These are phyloP conservation scores for Nemania diffusa DNA, from an alignment of 2,329 filamentous ascomycete species.

Conservation along the genomic window DNA sequence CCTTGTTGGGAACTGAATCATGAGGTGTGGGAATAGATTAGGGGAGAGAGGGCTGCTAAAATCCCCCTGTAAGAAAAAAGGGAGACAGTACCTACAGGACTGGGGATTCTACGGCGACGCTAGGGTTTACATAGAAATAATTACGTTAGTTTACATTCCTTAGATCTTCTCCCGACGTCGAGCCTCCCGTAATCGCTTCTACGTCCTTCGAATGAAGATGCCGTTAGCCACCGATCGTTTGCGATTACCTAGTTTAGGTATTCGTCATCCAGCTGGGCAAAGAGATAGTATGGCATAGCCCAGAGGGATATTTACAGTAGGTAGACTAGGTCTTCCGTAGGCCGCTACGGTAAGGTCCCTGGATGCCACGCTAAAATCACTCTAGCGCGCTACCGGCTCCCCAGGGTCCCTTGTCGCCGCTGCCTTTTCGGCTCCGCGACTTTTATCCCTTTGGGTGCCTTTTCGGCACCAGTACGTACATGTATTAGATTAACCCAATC, in stretches of 20 bases:
- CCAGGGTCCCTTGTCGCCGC: neutral
- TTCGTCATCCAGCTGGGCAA: neutral
- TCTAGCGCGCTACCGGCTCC: neutral
- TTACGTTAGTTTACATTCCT: neutral
- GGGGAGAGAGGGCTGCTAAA: too few relatives aligned
- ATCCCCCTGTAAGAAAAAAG: too few relatives aligned
- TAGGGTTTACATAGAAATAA: neutral
- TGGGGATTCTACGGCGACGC: too few relatives aligned
- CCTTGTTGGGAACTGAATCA: too few relatives aligned
- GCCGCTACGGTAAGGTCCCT: neutral
- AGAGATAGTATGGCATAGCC: neutral
- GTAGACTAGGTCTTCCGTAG: slow-evolving; percentile 1
- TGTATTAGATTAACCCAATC: too few relatives aligned
- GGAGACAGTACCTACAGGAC: too few relatives aligned
- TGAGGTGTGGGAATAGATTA: too few relatives aligned
- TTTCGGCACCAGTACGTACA: too few relatives aligned
- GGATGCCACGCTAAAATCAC: neutral
- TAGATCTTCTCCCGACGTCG: neutral
- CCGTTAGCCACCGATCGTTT: neutral
- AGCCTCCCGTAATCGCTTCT: neutral
- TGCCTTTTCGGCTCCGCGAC: too few relatives aligned
- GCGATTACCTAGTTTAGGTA: neutral
- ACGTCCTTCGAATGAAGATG: neutral
- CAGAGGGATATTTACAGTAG: neutral
- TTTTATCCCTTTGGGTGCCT: too few relatives aligned